Conservation (phyloP, 73 alveolate genomes). For the Symbiodinium natans region DNA sequence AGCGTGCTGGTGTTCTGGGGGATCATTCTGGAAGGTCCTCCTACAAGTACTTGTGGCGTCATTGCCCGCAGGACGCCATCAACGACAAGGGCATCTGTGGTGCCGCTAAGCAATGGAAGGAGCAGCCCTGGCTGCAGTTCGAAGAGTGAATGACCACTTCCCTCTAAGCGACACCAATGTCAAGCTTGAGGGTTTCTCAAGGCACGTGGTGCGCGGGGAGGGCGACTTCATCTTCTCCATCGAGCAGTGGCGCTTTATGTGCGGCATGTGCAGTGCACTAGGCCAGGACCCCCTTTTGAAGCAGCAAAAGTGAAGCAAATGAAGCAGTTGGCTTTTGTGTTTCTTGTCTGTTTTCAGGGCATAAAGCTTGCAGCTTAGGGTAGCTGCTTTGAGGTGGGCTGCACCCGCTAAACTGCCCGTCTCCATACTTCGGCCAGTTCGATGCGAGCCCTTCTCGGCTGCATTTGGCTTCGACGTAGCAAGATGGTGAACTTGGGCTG, state of each 20-base stretch:
- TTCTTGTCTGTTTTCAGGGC: not conserved
- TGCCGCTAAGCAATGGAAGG: not conserved
- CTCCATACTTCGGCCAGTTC: constrained; percentile 14
- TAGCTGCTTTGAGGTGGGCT: too few species aligned
- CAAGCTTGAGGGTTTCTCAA: too few species aligned
- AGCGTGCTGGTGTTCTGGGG: too few species aligned
- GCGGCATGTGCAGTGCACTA: constrained; percentile 1
- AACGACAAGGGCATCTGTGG: not conserved
- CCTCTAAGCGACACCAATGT: too few species aligned
- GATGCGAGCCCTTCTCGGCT: not conserved
- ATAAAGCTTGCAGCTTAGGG: too few species aligned
- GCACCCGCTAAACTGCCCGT: constrained; percentile 13
- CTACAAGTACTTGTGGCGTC: too few species aligned
- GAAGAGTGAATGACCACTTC: too few species aligned
- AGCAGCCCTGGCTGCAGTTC: not conserved
- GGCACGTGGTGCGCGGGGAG: not conserved
- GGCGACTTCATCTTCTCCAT: not conserved
- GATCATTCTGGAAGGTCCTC: too few species aligned
- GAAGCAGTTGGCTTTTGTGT: not conserved
- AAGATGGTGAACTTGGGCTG: too few species aligned
- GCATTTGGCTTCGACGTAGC: too few species aligned
- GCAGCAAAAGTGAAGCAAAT: not conserved
- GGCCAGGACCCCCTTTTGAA: too few species aligned
- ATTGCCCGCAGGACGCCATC: not conserved
- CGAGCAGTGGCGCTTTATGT: not conserved